A percentile compares a stretch with the other conserved stretches of the same genome.
Conservation (phyloP, 345 rosid species). For the Pistacia vera region DNA sequence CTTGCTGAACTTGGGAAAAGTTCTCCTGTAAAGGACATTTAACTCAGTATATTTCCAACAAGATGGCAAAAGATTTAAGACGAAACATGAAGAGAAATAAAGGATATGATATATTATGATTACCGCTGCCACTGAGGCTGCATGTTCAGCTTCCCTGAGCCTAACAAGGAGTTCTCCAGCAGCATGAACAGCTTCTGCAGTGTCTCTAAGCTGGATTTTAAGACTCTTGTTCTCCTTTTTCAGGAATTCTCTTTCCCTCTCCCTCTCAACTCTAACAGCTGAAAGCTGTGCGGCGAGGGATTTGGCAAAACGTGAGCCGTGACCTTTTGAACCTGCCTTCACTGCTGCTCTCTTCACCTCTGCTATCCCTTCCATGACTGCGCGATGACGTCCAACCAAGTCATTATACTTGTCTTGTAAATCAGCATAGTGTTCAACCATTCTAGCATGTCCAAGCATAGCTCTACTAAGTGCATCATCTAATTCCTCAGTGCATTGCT, state of each 20-base stretch:
- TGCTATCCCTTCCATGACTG: conserved; percentile 82
- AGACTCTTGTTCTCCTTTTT: conserved; percentile 83
- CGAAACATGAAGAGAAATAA: not conserved
- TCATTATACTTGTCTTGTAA: conserved; percentile 89
- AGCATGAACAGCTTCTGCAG: conserved; percentile 98
- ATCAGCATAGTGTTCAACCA: conserved; percentile 93
- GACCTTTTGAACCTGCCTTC: conserved; percentile 83
- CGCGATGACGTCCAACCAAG: conserved; percentile 60
- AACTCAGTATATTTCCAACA: no score
- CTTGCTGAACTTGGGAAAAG: conserved; percentile 47
- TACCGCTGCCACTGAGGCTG: conserved; percentile 84
- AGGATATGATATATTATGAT: not conserved
- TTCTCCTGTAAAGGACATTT: conserved; percentile 51
- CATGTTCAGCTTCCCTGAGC: conserved; percentile 90
- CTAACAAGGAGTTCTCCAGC: conserved; percentile 96
- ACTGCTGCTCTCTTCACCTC: conserved; percentile 89
- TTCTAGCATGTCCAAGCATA: conserved; percentile 89
- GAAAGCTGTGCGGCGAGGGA: conserved; percentile 78
- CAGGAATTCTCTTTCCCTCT: conserved; percentile 70
- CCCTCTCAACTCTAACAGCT: conserved; percentile 74
- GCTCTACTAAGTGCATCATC: conserved; percentile 90
- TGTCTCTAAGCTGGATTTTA: conserved; percentile 79
- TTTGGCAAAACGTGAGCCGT: conserved; percentile 78
- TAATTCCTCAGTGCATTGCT: conserved; percentile 65
- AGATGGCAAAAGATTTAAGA: no score